A percentile compares a stretch with the other conserved stretches of the same genome.
Evolutionary conservation across 2,329 filamentous ascomycete species (phyloP).

Genomic region (Cladosporium sp.): DNA sequence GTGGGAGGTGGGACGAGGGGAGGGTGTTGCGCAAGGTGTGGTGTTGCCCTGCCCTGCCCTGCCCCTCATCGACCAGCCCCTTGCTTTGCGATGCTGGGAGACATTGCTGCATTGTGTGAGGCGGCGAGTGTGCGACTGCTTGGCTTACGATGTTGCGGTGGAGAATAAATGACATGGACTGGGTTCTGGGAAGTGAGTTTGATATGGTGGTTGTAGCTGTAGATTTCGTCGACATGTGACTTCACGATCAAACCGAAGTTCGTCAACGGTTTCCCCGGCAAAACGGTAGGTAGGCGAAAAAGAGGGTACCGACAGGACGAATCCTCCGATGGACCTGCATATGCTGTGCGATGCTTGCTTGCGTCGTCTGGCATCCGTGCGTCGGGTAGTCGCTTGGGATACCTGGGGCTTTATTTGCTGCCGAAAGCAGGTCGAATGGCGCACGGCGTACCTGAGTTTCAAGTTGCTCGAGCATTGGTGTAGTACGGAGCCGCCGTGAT

Average conservation of each 20-base stretch:
- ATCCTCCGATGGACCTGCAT: constrained; percentile 10
- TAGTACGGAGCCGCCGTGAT: neutral
- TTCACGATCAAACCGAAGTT: no score
- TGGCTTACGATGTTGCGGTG: no score
- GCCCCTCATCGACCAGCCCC: constrained; percentile 1
- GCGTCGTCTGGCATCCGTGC: constrained; percentile 7
- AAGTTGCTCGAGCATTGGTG: constrained; percentile 5
- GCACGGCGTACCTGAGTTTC: neutral
- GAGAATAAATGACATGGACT: no score
- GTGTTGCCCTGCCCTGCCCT: no score
- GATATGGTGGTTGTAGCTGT: no score
- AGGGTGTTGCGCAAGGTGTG: constrained; percentile 12
- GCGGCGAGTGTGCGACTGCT: no score
- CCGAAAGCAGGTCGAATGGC: neutral
- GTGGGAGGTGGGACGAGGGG: constrained; percentile 5
- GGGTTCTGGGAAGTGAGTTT: no score
- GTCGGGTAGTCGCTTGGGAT: constrained; percentile 1
- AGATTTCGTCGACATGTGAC: no score
- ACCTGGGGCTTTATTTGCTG: neutral
- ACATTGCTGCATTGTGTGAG: constrained; percentile 8
- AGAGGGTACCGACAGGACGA: neutral
- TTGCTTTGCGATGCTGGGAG: constrained; percentile 2
- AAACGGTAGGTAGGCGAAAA: neutral
- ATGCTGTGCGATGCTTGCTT: constrained; percentile 8
- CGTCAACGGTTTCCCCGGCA: neutral